phyloP scores from a whole-genome alignment of 345 rosid genomes.

The Chamaenerion angustifolium region DNA sequence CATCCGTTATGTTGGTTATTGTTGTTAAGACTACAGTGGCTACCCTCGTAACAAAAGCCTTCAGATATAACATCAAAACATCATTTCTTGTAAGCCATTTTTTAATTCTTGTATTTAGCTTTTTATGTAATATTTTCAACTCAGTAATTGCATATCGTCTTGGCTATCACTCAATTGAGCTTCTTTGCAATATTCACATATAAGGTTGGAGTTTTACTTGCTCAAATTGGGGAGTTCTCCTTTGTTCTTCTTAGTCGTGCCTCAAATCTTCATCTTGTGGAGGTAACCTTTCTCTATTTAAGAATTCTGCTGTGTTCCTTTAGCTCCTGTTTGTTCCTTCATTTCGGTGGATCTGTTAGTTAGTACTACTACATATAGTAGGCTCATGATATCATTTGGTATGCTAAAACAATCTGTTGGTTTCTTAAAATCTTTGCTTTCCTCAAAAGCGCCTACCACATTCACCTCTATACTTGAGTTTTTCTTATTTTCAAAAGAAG shows the following conservation, averaged over 20 bases:
- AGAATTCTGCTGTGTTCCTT: not conserved
- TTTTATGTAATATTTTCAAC: no score
- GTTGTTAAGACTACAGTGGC: slow-evolving; percentile 81
- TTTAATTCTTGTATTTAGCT: not conserved
- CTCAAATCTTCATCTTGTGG: slow-evolving; percentile 82
- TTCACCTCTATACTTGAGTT: no score
- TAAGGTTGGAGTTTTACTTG: slow-evolving; percentile 81
- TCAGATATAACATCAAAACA: slow-evolving; percentile 70
- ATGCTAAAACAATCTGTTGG: no score
- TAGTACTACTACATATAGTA: no score
- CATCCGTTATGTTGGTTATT: slow-evolving; percentile 82
- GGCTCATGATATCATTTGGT: no score
- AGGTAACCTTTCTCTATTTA: slow-evolving; percentile 30
- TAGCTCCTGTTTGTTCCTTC: no score
- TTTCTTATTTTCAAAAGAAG: no score
- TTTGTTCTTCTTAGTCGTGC: slow-evolving; percentile 93
- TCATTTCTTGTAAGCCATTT: slow-evolving; percentile 69
- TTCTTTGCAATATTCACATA: not conserved
- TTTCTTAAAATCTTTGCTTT: no score
- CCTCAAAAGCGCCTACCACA: no score
- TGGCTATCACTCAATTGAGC: not conserved
- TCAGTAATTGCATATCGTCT: not conserved
- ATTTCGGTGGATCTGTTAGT: no score
- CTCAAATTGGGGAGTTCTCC: slow-evolving; percentile 98
- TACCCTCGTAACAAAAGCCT: slow-evolving; percentile 53